Base-by-base conservation (phyloP, 768 basidiomycete genomes). In the Tulasnella sp. region DNA sequence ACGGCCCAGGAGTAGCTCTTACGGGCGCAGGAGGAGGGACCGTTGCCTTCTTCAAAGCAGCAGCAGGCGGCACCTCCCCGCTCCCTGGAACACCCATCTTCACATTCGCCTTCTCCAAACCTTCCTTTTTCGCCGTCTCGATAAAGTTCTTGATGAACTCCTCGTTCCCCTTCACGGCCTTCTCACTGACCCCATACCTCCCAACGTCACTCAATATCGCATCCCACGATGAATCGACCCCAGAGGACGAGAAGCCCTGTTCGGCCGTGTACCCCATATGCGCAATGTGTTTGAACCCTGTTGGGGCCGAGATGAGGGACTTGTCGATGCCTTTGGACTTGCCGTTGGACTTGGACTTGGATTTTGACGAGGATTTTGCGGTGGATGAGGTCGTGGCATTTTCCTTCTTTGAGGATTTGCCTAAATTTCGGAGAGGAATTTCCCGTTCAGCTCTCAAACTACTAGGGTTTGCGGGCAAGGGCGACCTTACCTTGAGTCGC, bases 211-310 rank as follows among this genome's bases (percentile, higher is more conserved):
- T 75, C 2, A 97, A 75, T 59, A 98, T 71, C 1, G 80, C 74
- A 46, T 80, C 75, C 94, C 94, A 98, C 3, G 85, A 88, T 1
- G 88, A 81, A 70, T 99, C 94, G 4, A 99, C 87, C 54, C 88
- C 88, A 15, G 76, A 78, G 0, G 85, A 87, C 0, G 83, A 85
- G 70, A 91, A 97, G 2, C 94, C 94, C 24, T 82, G 80, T 63
- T 94, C 83, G 0, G 79, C 69, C 66, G 96, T 88, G 69, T 85
- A 96, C 11, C 92, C 93, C 87, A 99, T 94, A 68, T 97, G 93
- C 0, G 87, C 91, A 45, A 96, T 78, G 67, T 97, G 93, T 59
- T 80, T 78, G 74, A 97, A 97, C 7, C 73, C 69, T 3, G 82
- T 79, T 1, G 92, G 93, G 0, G 76, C 85, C 10, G 91, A 92